Evolutionary conservation across 2,329 filamentous ascomycete genomes (phyloP).

Genomic region (Colletotrichum euphorbiae): DNA sequence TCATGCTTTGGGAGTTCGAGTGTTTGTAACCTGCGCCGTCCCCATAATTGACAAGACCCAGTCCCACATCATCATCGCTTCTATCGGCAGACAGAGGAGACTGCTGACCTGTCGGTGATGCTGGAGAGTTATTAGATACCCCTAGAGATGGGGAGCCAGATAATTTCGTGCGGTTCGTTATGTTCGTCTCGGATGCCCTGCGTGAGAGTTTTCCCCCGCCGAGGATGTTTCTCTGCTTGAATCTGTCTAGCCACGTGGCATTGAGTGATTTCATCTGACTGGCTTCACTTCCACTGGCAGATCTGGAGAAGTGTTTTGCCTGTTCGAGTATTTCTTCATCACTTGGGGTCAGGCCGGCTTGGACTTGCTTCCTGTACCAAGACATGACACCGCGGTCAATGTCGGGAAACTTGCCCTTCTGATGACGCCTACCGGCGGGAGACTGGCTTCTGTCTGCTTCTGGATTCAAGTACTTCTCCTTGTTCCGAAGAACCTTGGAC

Average conservation of each 20-base stretch:
- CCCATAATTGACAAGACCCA: slow-evolving; percentile 69
- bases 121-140: slow-evolving; percentile 74
- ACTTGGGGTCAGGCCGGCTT: slow-evolving; percentile 77
- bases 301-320: slow-evolving; percentile 79
- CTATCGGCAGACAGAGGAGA: slow-evolving; percentile 78
- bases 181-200: slow-evolving; percentile 75
- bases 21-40: slow-evolving; percentile 66
- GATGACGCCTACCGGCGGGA: slow-evolving; percentile 74
- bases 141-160: slow-evolving; percentile 67
- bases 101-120: slow-evolving; percentile 74
- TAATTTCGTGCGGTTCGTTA: slow-evolving; percentile 73
- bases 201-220: slow-evolving; percentile 61
- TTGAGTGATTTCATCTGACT: slow-evolving; percentile 78
- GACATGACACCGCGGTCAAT: slow-evolving; percentile 91
- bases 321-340: slow-evolving; percentile 89
- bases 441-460: slow-evolving; percentile 80
- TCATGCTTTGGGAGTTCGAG: slow-evolving; percentile 74
- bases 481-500: slow-evolving; percentile 95
- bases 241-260: slow-evolving; percentile 89
- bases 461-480: slow-evolving; percentile 90
- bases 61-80: slow-evolving; percentile 75
- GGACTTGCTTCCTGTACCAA: slow-evolving; percentile 86
- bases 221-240: slow-evolving; percentile 85
- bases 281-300: slow-evolving; percentile 71
- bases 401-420: slow-evolving; percentile 87